Percentiles rank a stretch among this genome's conserved stretches.
Conservation (phyloP, 2,329 filamentous ascomycete species). For the Penicillium sp. region DNA sequence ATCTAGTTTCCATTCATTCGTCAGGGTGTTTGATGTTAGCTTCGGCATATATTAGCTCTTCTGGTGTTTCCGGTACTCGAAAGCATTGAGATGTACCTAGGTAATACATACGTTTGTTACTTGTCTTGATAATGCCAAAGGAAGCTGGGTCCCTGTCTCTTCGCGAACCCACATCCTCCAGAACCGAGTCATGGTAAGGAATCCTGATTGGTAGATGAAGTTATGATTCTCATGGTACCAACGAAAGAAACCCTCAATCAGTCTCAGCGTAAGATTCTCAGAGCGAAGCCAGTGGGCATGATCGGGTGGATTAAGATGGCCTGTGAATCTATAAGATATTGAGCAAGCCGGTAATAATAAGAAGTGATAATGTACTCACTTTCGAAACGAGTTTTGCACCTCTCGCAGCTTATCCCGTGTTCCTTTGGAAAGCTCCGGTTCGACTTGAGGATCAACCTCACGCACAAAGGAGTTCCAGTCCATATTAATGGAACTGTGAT, state of each 20-base stretch:
- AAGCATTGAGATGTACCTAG: too few relatives aligned
- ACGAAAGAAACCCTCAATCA: not conserved
- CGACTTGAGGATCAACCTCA: not conserved
- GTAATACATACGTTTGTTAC: not conserved
- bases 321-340: not conserved
- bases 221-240: not conserved
- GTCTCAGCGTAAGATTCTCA: not conserved
- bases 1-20: constrained; percentile 4
- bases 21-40: not conserved
- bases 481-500: not conserved
- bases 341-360: not conserved
- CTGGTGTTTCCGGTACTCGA: too few relatives aligned
- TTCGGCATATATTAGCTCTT: not conserved
- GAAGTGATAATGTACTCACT: not conserved
- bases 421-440: not conserved
- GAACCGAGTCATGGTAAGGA: not conserved
- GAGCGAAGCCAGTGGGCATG: not conserved
- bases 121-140: not conserved
- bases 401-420: not conserved
- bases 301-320: not conserved
- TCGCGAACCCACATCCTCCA: not conserved
- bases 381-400: not conserved
- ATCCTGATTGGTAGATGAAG: not conserved
- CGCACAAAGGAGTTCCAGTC: not conserved
- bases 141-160: not conserved